These are phyloP conservation scores for Aspergillus sclerotialis DNA, from an alignment of 2,329 filamentous ascomycete genomes.

Conservation along the genomic window DNA sequence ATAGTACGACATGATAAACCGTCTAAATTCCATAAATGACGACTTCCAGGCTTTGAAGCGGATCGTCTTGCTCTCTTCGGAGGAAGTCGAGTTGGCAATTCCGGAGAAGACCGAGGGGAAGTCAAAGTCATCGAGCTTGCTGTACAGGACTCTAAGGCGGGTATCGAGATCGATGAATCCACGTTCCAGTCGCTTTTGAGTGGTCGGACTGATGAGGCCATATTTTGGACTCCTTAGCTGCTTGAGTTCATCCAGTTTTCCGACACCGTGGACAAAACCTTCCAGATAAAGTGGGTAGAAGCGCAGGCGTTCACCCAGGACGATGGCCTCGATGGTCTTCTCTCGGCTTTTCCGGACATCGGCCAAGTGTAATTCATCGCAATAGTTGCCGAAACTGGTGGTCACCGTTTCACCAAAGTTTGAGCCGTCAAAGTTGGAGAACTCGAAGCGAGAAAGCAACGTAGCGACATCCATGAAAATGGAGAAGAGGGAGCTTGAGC, in stretches of 20 bases:
- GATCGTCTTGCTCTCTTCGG: slow-evolving; percentile 66
- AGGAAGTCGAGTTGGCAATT: slow-evolving; percentile 74
- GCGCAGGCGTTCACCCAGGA: slow-evolving; percentile 83
- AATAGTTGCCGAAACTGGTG: slow-evolving; percentile 50
- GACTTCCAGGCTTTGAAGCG: slow-evolving; percentile 79
- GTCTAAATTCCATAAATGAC: slow-evolving; percentile 66
- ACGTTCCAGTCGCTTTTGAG: slow-evolving; percentile 72
- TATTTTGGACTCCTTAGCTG: slow-evolving; percentile 64
- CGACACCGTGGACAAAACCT: slow-evolving; percentile 83
- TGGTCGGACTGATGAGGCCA: slow-evolving; percentile 61
- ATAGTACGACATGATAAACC: slow-evolving; percentile 66
- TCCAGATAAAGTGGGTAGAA: slow-evolving; percentile 80
- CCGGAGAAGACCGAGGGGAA: slow-evolving; percentile 87
- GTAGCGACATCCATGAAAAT: slow-evolving; percentile 57
- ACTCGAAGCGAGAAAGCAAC: slow-evolving; percentile 51
- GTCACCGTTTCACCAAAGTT: slow-evolving; percentile 57
- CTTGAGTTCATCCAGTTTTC: slow-evolving; percentile 70
- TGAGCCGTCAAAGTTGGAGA: slow-evolving; percentile 56
- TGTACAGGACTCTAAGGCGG: slow-evolving; percentile 62
- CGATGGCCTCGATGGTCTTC: slow-evolving; percentile 79
- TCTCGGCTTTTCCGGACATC: slow-evolving; percentile 78
- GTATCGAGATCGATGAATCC: slow-evolving; percentile 72
- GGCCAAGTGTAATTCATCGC: slow-evolving; percentile 67
- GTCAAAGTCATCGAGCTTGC: slow-evolving; percentile 77
- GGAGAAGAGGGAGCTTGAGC: slow-evolving; percentile 49